Conservation (phyloP, 176 grass and related monocot genomes). For the Urochloa ruziziensis region DNA sequence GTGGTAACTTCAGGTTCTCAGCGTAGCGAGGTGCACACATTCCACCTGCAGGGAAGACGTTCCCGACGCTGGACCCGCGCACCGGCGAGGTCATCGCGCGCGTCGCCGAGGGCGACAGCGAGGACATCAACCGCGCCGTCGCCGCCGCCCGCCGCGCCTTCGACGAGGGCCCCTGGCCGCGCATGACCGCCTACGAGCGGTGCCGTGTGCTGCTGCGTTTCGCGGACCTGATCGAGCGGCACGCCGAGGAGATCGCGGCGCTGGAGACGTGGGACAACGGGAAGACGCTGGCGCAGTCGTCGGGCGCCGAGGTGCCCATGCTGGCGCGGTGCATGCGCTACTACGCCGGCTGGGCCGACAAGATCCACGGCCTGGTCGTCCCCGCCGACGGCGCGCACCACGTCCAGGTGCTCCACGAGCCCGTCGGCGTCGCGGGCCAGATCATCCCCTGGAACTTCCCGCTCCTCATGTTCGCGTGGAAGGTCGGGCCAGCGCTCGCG, state of each 20-base stretch:
- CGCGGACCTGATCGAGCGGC: slow-evolving; percentile 84
- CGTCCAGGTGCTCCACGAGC: slow-evolving; percentile 85
- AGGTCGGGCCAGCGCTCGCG: slow-evolving; percentile 83
- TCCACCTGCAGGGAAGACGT: slow-evolving; percentile 52
- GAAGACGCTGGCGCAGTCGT: slow-evolving; percentile 79
- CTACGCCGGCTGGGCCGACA: slow-evolving; percentile 93
- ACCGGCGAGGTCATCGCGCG: slow-evolving; percentile 79
- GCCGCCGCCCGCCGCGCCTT: slow-evolving; percentile 72
- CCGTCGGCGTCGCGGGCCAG: slow-evolving; percentile 77
- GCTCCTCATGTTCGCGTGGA: slow-evolving; percentile 92
- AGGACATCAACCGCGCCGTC: slow-evolving; percentile 60
- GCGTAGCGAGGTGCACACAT: not conserved
- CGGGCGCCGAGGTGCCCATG: slow-evolving; percentile 67
- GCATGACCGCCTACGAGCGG: slow-evolving; percentile 87
- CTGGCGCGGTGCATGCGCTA: slow-evolving; percentile 69
- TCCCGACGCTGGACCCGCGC: slow-evolving; percentile 73
- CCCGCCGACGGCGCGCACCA: slow-evolving; percentile 72
- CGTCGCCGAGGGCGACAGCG: slow-evolving; percentile 66
- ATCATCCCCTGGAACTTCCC: slow-evolving; percentile 97
- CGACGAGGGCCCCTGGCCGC: slow-evolving; percentile 87
- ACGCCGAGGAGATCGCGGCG: slow-evolving; percentile 74
- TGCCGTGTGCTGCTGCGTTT: slow-evolving; percentile 65
- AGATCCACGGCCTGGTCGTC: slow-evolving; percentile 85
- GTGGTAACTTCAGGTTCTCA: not conserved
- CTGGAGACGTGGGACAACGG: slow-evolving; percentile 98